Percentiles rank a stretch among this genome's conserved stretches.
Evolutionary conservation across 2,329 filamentous ascomycete species (phyloP).

Genomic region (Monosporascus sp.): DNA sequence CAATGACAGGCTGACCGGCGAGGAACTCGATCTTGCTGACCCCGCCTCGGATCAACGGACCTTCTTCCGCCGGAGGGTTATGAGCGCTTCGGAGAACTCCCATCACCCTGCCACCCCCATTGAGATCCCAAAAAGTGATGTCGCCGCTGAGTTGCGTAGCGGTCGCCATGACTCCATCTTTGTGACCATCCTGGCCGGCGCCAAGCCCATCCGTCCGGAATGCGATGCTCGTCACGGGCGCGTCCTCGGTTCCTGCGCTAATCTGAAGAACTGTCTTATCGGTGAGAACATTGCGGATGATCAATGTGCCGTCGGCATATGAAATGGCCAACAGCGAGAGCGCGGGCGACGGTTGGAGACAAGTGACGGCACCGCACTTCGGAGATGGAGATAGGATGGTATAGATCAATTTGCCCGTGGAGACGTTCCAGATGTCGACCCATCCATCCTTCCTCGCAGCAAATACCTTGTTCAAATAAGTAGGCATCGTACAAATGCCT

Average conservation of each 20-base stretch:
- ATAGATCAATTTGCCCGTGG: constrained; percentile 85
- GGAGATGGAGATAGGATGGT: constrained; percentile 74
- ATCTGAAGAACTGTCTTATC: constrained; percentile 70
- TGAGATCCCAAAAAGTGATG: constrained; percentile 94
- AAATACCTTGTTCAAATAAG: constrained; percentile 93
- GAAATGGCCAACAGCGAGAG: constrained; percentile 84
- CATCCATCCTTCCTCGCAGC: constrained; percentile 81
- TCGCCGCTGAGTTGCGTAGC: constrained; percentile 75
- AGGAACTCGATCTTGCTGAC: constrained; percentile 88
- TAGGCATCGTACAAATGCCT: constrained; percentile 82
- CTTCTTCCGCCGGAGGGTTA: constrained; percentile 60
- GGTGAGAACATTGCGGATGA: constrained; percentile 75
- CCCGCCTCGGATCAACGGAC: constrained; percentile 61
- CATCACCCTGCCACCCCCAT: constrained; percentile 78
- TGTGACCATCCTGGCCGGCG: constrained; percentile 79
- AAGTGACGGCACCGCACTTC: constrained; percentile 76
- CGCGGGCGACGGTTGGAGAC: constrained; percentile 77
- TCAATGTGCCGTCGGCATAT: constrained; percentile 72
- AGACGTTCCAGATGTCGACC: constrained; percentile 97
- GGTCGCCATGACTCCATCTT: constrained; percentile 91
- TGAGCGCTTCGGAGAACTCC: constrained; percentile 86
- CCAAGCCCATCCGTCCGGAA: constrained; percentile 88
- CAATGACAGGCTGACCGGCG: constrained; percentile 78
- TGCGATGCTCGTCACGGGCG: constrained; percentile 73
- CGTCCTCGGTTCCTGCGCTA: constrained; percentile 59